Evolutionary conservation across 176 grass and related monocot species (phyloP).

Genomic region (Musa beccarii): DNA sequence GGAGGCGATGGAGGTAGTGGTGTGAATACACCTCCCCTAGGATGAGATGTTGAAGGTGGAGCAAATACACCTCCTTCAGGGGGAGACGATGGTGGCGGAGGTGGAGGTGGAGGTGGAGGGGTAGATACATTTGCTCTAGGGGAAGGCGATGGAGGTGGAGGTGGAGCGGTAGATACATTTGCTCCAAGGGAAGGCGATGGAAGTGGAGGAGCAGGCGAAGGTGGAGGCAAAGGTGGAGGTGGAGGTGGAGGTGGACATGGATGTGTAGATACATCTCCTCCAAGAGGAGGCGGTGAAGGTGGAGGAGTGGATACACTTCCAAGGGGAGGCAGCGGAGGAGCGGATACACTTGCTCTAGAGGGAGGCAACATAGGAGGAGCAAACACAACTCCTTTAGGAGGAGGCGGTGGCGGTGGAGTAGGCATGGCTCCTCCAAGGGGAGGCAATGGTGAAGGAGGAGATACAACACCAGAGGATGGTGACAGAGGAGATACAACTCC

Average conservation of each 20-base stretch:
- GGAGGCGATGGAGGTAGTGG: constrained; percentile 11
- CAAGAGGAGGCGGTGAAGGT: too few relatives aligned
- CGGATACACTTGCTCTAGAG: constrained; percentile 3
- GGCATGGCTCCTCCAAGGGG: not conserved
- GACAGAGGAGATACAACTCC: not conserved
- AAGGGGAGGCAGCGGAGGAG: too few relatives aligned
- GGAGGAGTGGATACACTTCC: not conserved
- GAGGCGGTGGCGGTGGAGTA: not conserved
- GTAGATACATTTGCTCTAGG: not conserved
- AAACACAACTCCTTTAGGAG: not conserved
- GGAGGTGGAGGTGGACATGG: not conserved
- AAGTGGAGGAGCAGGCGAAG: not conserved
- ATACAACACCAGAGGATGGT: too few relatives aligned
- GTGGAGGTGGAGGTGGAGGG: not conserved
- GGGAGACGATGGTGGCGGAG: not conserved
- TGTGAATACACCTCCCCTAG: not conserved
- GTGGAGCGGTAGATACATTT: not conserved
- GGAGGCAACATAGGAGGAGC: not conserved
- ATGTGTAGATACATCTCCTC: not conserved
- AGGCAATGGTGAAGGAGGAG: not conserved
- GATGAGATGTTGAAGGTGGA: constrained; percentile 1
- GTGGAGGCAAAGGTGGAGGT: not conserved
- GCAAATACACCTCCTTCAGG: not conserved
- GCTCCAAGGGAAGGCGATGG: too few relatives aligned
- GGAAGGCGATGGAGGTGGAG: constrained; percentile 2